Evolutionary conservation across 805 yeast genomes (phyloP).

Genomic region (Candida railenensis): DNA sequence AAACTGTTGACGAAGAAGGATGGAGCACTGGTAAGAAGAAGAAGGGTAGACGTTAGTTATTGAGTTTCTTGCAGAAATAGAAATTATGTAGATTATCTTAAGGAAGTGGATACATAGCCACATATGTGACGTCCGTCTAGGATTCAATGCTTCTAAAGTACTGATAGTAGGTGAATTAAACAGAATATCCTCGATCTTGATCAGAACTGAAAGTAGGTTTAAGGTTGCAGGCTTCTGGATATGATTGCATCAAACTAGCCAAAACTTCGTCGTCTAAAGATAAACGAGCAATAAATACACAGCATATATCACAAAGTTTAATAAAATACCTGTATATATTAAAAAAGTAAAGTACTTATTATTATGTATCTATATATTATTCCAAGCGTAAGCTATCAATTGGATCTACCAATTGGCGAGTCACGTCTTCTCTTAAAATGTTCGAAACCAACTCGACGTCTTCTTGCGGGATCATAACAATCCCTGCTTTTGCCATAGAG

Average conservation of each 20-base stretch:
- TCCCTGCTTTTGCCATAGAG: constrained; percentile 59
- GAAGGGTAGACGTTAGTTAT: constrained; percentile 23
- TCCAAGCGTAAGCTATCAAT: constrained; percentile 5
- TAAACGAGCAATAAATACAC: neutral
- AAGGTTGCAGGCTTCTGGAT: too few relatives aligned
- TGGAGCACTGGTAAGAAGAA: constrained; percentile 46
- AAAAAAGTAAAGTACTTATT: neutral
- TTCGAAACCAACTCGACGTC: constrained; percentile 32
- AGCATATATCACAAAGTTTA: neutral
- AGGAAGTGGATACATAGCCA: too few relatives aligned
- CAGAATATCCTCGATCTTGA: too few relatives aligned
- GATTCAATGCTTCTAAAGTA: too few relatives aligned
- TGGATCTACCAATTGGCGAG: neutral
- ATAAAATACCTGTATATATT: neutral
- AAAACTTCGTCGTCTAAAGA: too few relatives aligned
- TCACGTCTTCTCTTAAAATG: constrained; percentile 13
- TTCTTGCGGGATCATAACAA: constrained; percentile 59
- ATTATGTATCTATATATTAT: neutral
- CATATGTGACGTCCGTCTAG: too few relatives aligned
- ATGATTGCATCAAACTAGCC: too few relatives aligned
- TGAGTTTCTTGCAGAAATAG: neutral
- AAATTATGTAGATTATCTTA: too few relatives aligned
- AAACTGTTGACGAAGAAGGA: constrained; percentile 44
- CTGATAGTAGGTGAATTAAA: too few relatives aligned
- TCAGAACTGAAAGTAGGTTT: too few relatives aligned